A percentile compares a stretch with the other conserved stretches of the same genome.
These are phyloP conservation scores for Ramularia endophylla DNA, from an alignment of 2,329 filamentous ascomycete genomes.

Conservation along the genomic window DNA sequence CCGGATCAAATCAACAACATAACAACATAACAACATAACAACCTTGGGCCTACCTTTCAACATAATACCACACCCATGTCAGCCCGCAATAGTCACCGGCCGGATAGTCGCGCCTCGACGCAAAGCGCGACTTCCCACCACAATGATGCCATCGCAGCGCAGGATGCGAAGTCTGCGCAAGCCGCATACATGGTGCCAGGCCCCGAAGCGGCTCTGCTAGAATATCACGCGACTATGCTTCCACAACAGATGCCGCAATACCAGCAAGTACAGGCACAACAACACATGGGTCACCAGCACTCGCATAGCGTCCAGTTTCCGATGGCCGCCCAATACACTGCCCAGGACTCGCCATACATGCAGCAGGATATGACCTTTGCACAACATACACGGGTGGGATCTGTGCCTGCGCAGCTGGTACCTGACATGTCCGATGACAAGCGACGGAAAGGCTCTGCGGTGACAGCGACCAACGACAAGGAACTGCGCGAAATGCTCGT, in stretches of 20 bases:
- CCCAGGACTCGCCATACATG: constrained; percentile 24
- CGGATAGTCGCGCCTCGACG: constrained; percentile 30
- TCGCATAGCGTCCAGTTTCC: constrained; percentile 17
- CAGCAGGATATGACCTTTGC: constrained; percentile 23
- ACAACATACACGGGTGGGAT: constrained; percentile 23
- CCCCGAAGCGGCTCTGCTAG: constrained; percentile 28
- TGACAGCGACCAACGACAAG: constrained; percentile 72
- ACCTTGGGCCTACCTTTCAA: constrained; percentile 10
- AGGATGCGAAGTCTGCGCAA: constrained; percentile 21
- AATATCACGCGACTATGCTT: constrained; percentile 26
- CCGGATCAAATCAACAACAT: constrained; percentile 5
- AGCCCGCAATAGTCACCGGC: constrained; percentile 24
- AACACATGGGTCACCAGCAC: constrained; percentile 9
- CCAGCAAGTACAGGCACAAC: constrained; percentile 9
- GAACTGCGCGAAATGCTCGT: constrained; percentile 71
- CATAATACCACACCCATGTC: constrained; percentile 20
- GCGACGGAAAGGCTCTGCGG: constrained; percentile 53
- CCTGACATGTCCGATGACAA: constrained; percentile 37
- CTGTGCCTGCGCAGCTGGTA: constrained; percentile 19
- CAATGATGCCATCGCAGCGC: constrained; percentile 19
- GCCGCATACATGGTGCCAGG: constrained; percentile 16
- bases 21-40: constrained; percentile 5
- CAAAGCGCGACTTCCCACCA: constrained; percentile 29
- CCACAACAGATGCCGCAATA: constrained; percentile 21
- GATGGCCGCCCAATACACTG: constrained; percentile 18